Conservation (phyloP, 2,329 filamentous ascomycete genomes). For the Pleomassaria siparia region DNA sequence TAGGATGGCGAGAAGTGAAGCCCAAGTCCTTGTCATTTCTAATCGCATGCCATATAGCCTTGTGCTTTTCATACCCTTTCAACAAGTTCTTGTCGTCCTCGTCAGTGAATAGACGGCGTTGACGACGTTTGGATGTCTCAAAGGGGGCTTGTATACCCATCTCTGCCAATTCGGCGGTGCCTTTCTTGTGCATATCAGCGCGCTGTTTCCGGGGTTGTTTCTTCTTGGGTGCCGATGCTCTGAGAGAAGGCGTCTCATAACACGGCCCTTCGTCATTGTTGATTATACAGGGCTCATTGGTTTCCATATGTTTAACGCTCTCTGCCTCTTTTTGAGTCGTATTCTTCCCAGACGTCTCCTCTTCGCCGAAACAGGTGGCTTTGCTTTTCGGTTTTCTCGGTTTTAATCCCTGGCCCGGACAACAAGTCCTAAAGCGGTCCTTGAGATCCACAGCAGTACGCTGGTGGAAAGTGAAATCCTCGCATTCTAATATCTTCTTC, state of each 20-base stretch:
- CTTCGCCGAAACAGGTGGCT: slow-evolving; percentile 17
- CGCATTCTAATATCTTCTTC: slow-evolving; percentile 62
- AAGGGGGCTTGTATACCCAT: slow-evolving; percentile 56
- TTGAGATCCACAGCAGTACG: slow-evolving; percentile 65
- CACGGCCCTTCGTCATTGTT: background rate
- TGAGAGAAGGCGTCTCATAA: background rate
- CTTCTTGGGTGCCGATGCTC: background rate
- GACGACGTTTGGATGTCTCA: slow-evolving; percentile 53
- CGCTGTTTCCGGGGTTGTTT: slow-evolving; percentile 8
- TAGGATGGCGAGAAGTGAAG: slow-evolving; percentile 53
- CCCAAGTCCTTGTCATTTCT: slow-evolving; percentile 56
- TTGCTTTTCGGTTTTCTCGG: slow-evolving; percentile 42
- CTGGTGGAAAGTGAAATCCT: slow-evolving; percentile 59
- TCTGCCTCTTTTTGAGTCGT: background rate
- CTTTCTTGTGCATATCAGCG: slow-evolving; percentile 22
- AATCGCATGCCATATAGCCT: slow-evolving; percentile 62
- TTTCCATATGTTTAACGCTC: background rate
- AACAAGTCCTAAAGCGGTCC: slow-evolving; percentile 61
- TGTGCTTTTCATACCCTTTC: slow-evolving; percentile 60
- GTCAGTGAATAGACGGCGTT: slow-evolving; percentile 57
- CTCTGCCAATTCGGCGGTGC: slow-evolving; percentile 36
- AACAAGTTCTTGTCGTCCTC: slow-evolving; percentile 61
- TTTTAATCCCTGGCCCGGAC: slow-evolving; percentile 44
- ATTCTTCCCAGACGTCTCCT: background rate
- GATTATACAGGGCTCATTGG: background rate